phyloP scores from a whole-genome alignment of 345 rosid species.

The Dipteronia dyeriana region DNA sequence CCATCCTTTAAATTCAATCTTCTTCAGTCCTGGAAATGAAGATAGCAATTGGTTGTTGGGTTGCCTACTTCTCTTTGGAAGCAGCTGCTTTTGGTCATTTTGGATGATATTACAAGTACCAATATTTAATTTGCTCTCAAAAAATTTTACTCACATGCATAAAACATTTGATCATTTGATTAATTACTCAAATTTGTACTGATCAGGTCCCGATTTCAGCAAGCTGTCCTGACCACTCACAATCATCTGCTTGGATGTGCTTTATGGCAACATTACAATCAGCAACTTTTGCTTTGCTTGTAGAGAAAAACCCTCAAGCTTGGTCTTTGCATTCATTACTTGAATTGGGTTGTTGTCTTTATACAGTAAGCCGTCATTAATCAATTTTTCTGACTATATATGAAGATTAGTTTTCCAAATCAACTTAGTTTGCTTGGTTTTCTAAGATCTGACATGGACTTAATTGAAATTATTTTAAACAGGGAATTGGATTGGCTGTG shows the following conservation, averaged over 20 bases:
- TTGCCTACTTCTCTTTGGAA: constrained; percentile 43
- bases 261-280: constrained; percentile 48
- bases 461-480: constrained; percentile 1
- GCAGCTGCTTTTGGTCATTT: constrained; percentile 55
- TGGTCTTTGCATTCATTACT: constrained; percentile 45
- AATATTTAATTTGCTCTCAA: too few relatives aligned
- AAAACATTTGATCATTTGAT: too few relatives aligned
- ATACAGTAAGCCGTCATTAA: constrained; percentile 30
- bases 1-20: constrained; percentile 5
- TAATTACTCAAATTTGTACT: neutral
- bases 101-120: constrained; percentile 67
- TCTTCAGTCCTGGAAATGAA: constrained; percentile 23
- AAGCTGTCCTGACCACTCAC: constrained; percentile 51
- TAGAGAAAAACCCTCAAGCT: constrained; percentile 25
- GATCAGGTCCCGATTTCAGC: constrained; percentile 48
- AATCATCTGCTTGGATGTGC: constrained; percentile 56
- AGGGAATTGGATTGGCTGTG: constrained; percentile 54
- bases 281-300: constrained; percentile 37
- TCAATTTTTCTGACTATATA: neutral
- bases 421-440: neutral
- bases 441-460: neutral
- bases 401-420: neutral
- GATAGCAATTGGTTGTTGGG: constrained; percentile 50
- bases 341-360: constrained; percentile 45
- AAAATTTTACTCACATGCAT: neutral